Conservation (phyloP, 2,329 filamentous ascomycete species). For the Colletotrichum shisoi region DNA sequence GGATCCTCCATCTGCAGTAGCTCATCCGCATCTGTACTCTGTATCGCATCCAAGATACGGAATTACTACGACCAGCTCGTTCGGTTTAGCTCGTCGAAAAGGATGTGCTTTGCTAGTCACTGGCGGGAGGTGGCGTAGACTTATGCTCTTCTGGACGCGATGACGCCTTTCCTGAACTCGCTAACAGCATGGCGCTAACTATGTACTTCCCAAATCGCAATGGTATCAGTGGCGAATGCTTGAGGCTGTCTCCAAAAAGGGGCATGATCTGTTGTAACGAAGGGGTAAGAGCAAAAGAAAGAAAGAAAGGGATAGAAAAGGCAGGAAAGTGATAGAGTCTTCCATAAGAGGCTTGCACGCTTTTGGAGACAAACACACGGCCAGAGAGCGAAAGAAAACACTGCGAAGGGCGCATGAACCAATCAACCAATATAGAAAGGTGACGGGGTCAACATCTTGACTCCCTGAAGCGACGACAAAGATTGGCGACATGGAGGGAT, state of each 20-base stretch:
- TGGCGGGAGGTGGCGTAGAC: constrained; percentile 14
- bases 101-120: background rate
- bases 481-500: constrained; percentile 5
- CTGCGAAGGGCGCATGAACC: background rate
- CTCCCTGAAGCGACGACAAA: background rate
- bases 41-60: background rate
- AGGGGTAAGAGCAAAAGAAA: too few species aligned
- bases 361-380: background rate
- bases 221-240: background rate
- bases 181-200: constrained; percentile 11
- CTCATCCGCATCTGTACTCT: constrained; percentile 3
- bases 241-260: background rate
- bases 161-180: constrained; percentile 13
- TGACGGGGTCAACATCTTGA: background rate
- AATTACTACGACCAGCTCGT: background rate
- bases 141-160: constrained; percentile 7
- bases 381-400: background rate
- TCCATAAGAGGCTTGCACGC: too few species aligned
- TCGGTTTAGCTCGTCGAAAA: background rate
- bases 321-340: background rate
- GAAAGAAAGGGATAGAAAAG: too few species aligned
- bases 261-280: too few species aligned
- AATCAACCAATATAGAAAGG: background rate
- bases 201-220: background rate
- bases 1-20: background rate